Evolutionary conservation across 1,284 basidiomycete genomes (phyloP).

Genomic region (Polyporus tsugae): DNA sequence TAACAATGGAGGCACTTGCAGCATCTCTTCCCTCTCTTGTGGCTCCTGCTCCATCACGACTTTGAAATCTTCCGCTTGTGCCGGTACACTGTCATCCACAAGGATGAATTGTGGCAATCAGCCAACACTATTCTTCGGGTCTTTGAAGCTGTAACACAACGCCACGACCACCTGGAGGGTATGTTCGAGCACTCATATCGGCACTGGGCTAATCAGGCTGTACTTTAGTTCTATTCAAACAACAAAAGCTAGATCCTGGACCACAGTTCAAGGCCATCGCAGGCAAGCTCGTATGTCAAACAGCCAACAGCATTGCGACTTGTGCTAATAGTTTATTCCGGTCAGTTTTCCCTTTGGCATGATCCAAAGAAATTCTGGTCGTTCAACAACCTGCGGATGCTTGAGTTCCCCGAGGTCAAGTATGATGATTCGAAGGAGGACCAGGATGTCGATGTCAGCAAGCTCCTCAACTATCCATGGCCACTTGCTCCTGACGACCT

Average conservation of each 20-base stretch:
- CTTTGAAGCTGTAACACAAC: slow-evolving; percentile 18
- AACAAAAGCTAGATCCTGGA: slow-evolving; percentile 38
- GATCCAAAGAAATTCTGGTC: slow-evolving; percentile 18
- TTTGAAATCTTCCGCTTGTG: slow-evolving; percentile 27
- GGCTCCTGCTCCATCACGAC: slow-evolving; percentile 29
- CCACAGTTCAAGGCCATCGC: slow-evolving; percentile 39
- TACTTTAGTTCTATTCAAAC: slow-evolving; percentile 45
- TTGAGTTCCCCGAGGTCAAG: background rate
- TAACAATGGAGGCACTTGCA: slow-evolving; percentile 24
- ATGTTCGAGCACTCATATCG: background rate
- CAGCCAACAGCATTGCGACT: background rate
- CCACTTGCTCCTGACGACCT: background rate
- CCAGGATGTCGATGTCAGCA: slow-evolving; percentile 1
- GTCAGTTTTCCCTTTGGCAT: slow-evolving; percentile 25
- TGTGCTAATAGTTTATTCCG: background rate
- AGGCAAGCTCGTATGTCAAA: slow-evolving; percentile 37
- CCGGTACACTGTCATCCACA: slow-evolving; percentile 20
- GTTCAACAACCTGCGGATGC: slow-evolving; percentile 8
- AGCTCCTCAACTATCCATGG: background rate
- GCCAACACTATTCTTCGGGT: slow-evolving; percentile 23
- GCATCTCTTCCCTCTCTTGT: slow-evolving; percentile 40
- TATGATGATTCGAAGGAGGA: slow-evolving; percentile 7
- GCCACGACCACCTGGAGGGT: slow-evolving; percentile 25
- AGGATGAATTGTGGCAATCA: slow-evolving; percentile 39
- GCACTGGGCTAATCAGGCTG: slow-evolving; percentile 11